Percentiles rank a stretch among this genome's conserved stretches.
Evolutionary conservation across 257 asterid genomes (phyloP).

Genomic region (Nicotiana otophora): DNA sequence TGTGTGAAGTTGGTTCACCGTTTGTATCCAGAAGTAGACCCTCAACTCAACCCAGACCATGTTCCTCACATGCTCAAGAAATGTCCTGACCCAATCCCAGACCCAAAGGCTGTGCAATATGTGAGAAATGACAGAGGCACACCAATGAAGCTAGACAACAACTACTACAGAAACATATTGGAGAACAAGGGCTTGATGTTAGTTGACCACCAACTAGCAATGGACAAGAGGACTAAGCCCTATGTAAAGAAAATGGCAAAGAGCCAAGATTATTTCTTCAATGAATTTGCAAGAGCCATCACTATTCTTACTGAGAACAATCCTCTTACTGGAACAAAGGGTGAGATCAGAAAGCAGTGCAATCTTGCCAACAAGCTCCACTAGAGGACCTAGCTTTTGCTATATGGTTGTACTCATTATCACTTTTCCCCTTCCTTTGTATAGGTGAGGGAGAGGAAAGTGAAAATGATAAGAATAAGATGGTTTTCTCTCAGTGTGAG

Average conservation of each 20-base stretch:
- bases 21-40: too few species aligned
- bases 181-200: constrained; percentile 79
- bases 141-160: constrained; percentile 87
- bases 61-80: constrained; percentile 90
- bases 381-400: background rate
- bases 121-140: constrained; percentile 96
- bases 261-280: constrained; percentile 69
- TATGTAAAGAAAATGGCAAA: constrained; percentile 91
- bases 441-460: background rate
- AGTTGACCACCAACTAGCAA: constrained; percentile 79
- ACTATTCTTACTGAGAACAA: constrained; percentile 76
- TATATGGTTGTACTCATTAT: constrained; percentile 1
- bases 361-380: constrained; percentile 78
- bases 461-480: constrained; percentile 15
- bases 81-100: constrained; percentile 92
- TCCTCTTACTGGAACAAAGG: constrained; percentile 85
- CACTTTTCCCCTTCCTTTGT: constrained; percentile 10
- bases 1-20: too few species aligned
- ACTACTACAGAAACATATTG: constrained; percentile 79
- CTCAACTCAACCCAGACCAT: too few species aligned
- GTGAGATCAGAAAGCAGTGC: constrained; percentile 83
- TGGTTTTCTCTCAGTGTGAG: constrained; percentile 8
- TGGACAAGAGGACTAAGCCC: constrained; percentile 69
- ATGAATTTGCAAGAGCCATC: constrained; percentile 70
- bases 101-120: constrained; percentile 96